Evolutionary conservation across 495 filamentous ascomycete genomes (phyloP), one percentile per base, ranked within the genome.

Genomic region (Collariella sp.): DNA sequence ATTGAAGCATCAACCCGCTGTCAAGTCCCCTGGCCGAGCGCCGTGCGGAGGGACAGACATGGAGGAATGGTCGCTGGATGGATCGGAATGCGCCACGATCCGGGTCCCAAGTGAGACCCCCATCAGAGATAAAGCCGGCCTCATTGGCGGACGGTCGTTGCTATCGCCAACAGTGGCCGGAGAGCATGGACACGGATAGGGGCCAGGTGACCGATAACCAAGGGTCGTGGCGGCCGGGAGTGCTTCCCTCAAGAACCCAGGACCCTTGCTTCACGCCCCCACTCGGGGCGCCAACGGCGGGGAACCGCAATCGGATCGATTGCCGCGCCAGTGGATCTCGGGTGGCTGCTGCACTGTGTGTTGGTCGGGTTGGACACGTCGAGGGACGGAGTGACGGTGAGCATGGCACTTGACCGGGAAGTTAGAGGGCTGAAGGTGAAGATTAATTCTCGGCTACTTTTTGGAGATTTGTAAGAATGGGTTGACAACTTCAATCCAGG

Each of bases 131-230:
- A 56, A 60, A 46, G 38, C 31, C 15, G 34, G 50, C 33, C 23
- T 50, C 18, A 53, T 61, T 58, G 50, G 55, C 34, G 23, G 49
- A 24, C 7, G n/a, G 33, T 24, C 19, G 22, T 35, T 19, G 24
- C 50, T 55, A 52, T 59, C 57, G 52, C 45, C 47, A 54, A 51
- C 54, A 46, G 43, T 34, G 51, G 57, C 55, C 57, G 47, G 60
- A 56, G 49, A 39, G 19, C 29, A 34, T 16, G 35, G 40, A 41
- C 34, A n/a, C 31, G 31, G 56, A 33, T 42, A 57, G 23, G 38
- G 48, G 53, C 33, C 61, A 67, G 64, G 54, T 67, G 64, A 67
- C 55, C 64, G 59, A 62, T 58, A 40, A 42, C 42, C 61, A 60
- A 50, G 56, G 60, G 52, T 56, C 29, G 38, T 40, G 48, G 46